Conservation (phyloP, 352 stramenopile genomes). For the Pythium periplocum region DNA sequence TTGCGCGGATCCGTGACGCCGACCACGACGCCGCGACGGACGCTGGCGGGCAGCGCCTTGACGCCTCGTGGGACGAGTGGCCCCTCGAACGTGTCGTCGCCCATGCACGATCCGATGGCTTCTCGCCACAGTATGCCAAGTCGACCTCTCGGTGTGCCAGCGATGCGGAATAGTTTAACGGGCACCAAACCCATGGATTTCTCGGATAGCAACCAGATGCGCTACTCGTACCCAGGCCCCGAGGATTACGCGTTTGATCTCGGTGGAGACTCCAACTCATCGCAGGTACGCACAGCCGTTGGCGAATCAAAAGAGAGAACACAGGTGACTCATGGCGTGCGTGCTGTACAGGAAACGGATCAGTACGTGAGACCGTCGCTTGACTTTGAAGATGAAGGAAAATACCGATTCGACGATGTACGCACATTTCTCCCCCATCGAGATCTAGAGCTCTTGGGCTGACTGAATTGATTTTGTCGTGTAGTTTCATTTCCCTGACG, state of each 20-base stretch:
- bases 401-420: slow-evolving; percentile 32
- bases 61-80: slow-evolving; percentile 8
- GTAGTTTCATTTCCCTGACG: slow-evolving; percentile 52
- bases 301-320: too few species aligned
- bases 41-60: slow-evolving; percentile 9
- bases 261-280: slow-evolving; percentile 46
- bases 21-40: slow-evolving; percentile 42
- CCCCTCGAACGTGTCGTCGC: slow-evolving; percentile 4
- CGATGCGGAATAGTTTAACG: slow-evolving; percentile 9
- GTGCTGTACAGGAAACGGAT: too few species aligned
- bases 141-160: slow-evolving; percentile 15
- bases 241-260: slow-evolving; percentile 53
- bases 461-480: neutral
- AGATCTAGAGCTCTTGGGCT: neutral
- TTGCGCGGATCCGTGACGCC: slow-evolving; percentile 51
- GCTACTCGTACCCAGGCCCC: slow-evolving; percentile 60
- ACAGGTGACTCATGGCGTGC: too few species aligned
- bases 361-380: slow-evolving; percentile 28
- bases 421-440: neutral
- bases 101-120: slow-evolving; percentile 13
- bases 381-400: slow-evolving; percentile 26
- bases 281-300: slow-evolving; percentile 14
- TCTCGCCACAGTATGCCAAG: slow-evolving; percentile 19
- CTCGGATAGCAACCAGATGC: slow-evolving; percentile 19
- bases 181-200: too few species aligned